Conservation (phyloP, 2,329 filamentous ascomycete genomes). For the Ascochyta rabiei region DNA sequence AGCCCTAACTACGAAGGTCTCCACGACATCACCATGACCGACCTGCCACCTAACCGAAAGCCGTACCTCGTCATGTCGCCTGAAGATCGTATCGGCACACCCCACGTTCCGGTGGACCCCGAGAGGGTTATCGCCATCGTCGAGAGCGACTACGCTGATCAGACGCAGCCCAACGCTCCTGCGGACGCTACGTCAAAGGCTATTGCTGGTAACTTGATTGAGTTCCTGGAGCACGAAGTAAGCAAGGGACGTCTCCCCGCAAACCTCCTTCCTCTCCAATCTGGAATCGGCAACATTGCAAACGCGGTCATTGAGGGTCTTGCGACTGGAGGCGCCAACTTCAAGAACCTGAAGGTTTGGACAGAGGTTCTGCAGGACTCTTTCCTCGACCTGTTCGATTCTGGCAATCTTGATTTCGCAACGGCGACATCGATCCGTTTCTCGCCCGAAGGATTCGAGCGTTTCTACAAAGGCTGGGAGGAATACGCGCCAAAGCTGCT, state of each 20-base stretch:
- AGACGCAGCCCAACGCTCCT: conserved; percentile 74
- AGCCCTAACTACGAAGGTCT: conserved; percentile 82
- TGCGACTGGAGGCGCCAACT: conserved; percentile 73
- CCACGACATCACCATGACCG: conserved; percentile 90
- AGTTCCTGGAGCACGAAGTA: conserved; percentile 87
- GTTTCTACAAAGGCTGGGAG: conserved; percentile 88
- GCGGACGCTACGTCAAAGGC: conserved; percentile 74
- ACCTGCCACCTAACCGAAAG: conserved; percentile 79
- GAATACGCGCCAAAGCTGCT: conserved; percentile 80
- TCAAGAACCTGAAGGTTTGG: conserved; percentile 89
- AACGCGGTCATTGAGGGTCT: conserved; percentile 89
- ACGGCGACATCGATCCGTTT: conserved; percentile 90
- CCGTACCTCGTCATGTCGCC: conserved; percentile 85
- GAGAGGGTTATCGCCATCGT: conserved; percentile 84
- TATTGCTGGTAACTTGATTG: conserved; percentile 81
- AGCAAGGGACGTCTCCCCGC: conserved; percentile 74
- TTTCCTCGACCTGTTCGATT: conserved; percentile 91
- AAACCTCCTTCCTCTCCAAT: conserved; percentile 81
- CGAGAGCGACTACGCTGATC: conserved; percentile 83
- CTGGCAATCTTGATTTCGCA: conserved; percentile 84
- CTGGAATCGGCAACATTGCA: conserved; percentile 90
- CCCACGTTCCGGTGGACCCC: conserved; percentile 81
- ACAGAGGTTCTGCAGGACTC: conserved; percentile 92
- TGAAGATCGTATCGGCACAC: conserved; percentile 84
- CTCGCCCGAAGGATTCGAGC: conserved; percentile 87